Percentiles rank a stretch among this genome's conserved stretches.
Evolutionary conservation across 1,284 basidiomycete genomes (phyloP).

Genomic region (Ganoderma sp.): DNA sequence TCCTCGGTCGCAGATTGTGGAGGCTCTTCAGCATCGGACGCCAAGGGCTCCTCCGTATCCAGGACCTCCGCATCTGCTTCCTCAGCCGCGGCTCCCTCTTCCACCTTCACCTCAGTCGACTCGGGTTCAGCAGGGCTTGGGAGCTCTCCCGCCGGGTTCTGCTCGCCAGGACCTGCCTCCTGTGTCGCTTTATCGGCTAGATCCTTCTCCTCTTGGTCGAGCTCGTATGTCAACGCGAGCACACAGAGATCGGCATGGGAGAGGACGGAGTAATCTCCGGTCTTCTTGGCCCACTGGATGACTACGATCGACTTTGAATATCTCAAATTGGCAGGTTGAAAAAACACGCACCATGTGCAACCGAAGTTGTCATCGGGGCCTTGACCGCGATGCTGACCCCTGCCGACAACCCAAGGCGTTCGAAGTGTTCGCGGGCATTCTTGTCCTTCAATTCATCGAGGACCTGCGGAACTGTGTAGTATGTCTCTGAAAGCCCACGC

Average conservation of each 20-base stretch:
- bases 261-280: conserved; percentile 94
- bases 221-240: conserved; percentile 85
- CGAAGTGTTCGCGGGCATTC: conserved; percentile 84
- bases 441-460: conserved; percentile 88
- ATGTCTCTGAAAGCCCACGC: conserved; percentile 81
- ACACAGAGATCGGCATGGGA: conserved; percentile 93
- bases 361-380: conserved; percentile 73
- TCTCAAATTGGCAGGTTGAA: neutral
- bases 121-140: neutral
- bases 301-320: conserved; percentile 54
- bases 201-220: conserved; percentile 63
- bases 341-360: conserved; percentile 71
- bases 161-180: neutral
- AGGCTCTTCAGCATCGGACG: conserved; percentile 30
- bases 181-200: neutral
- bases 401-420: conserved; percentile 72
- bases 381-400: conserved; percentile 81
- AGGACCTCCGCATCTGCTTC: neutral
- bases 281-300: conserved; percentile 92
- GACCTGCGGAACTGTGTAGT: conserved; percentile 89
- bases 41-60: conserved; percentile 22
- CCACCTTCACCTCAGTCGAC: conserved; percentile 7
- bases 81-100: neutral
- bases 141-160: neutral
- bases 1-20: conserved; percentile 26